Evolutionary conservation across 495 filamentous ascomycete species (phyloP).

Genomic region (Massariosphaeria phaeospora): DNA sequence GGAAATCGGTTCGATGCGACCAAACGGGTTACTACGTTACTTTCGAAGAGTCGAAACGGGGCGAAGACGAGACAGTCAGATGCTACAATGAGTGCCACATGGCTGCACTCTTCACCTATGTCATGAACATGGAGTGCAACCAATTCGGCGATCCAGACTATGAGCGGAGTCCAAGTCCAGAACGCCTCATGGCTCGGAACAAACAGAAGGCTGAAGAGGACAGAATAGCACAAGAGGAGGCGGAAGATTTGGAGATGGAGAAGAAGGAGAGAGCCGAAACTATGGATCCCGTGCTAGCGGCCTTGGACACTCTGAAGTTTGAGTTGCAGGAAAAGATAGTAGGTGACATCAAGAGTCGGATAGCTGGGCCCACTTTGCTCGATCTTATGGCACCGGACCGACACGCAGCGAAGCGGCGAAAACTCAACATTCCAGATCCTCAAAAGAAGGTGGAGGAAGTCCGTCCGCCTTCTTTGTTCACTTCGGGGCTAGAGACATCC

Average conservation of each 20-base stretch:
- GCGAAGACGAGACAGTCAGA: constrained; percentile 70
- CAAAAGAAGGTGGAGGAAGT: constrained; percentile 47
- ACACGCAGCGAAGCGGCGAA: constrained; percentile 68
- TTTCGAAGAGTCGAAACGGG: constrained; percentile 69
- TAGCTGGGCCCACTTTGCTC: constrained; percentile 75
- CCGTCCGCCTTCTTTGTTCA: constrained; percentile 47
- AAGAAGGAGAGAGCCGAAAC: constrained; percentile 75
- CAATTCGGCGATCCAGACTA: constrained; percentile 63
- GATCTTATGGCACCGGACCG: constrained; percentile 78
- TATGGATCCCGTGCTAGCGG: constrained; percentile 80
- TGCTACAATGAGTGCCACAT: constrained; percentile 71
- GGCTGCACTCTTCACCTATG: constrained; percentile 80
- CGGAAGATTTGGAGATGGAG: constrained; percentile 76
- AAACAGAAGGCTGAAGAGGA: constrained; percentile 53
- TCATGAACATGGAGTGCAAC: constrained; percentile 85
- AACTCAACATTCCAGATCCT: constrained; percentile 69
- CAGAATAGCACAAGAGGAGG: constrained; percentile 61
- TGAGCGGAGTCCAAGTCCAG: constrained; percentile 57
- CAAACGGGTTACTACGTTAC: constrained; percentile 83
- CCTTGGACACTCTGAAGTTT: constrained; percentile 67
- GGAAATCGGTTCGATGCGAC: constrained; percentile 75
- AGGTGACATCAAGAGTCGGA: constrained; percentile 75
- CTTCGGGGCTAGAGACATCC: constrained; percentile 51
- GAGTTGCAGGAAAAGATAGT: constrained; percentile 81
- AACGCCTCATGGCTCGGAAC: constrained; percentile 49